A percentile compares a stretch with the other conserved stretches of the same genome.
Conservation (phyloP, 1,284 basidiomycete genomes). For the Ceratobasidium sp. region DNA sequence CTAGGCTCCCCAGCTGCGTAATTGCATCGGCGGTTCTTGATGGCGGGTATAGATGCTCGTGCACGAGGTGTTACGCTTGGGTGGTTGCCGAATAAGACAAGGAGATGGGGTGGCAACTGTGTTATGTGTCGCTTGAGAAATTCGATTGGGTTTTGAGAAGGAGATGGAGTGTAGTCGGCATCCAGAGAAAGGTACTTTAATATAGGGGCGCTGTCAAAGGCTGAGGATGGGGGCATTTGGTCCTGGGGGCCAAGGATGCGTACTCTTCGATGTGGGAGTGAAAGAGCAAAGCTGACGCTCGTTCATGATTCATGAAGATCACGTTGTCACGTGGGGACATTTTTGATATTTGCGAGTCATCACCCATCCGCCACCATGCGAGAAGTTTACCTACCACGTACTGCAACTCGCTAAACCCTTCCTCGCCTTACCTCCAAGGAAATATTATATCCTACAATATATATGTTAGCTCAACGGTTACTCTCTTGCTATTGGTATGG, state of each 20-base stretch:
- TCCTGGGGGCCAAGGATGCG: background rate
- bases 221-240: background rate
- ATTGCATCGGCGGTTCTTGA: conserved; percentile 72
- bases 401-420: background rate
- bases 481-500: no score
- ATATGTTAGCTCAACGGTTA: no score
- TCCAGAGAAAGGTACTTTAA: conserved; percentile 70
- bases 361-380: conserved; percentile 28
- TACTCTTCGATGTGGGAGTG: background rate
- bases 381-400: conserved; percentile 10
- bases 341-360: conserved; percentile 14
- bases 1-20: conserved; percentile 53
- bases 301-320: no score
- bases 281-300: background rate
- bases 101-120: conserved; percentile 70
- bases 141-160: conserved; percentile 62
- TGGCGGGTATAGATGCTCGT: conserved; percentile 64
- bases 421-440: background rate
- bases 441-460: no score
- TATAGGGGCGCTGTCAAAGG: conserved; percentile 53
- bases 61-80: conserved; percentile 61
- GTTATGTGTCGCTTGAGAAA: conserved; percentile 67
- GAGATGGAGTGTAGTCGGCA: conserved; percentile 63
- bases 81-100: conserved; percentile 66
- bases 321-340: conserved; percentile 9